Conservation (phyloP, 768 basidiomycete species). For the Trametes meyenii region DNA sequence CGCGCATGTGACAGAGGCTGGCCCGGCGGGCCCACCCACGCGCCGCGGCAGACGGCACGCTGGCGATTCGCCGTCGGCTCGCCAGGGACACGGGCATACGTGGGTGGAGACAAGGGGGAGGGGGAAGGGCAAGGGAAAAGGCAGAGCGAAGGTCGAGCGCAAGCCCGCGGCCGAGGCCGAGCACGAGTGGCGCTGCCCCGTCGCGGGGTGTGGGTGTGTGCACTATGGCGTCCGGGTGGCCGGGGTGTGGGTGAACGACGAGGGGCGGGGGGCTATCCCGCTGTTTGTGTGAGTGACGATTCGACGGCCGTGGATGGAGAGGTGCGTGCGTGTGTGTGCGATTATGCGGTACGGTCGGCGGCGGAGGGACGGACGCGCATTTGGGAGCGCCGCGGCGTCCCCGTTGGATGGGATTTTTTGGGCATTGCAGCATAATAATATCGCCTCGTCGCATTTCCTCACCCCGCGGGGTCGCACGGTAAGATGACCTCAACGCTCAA, state of each 20-base stretch:
- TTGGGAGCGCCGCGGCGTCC: neutral
- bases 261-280: slow-evolving; percentile 42
- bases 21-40: neutral
- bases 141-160: slow-evolving; percentile 18
- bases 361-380: neutral
- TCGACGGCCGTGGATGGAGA: neutral
- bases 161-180: slow-evolving; percentile 46
- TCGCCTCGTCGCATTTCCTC: slow-evolving; percentile 9
- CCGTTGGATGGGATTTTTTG: neutral
- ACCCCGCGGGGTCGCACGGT: slow-evolving; percentile 11
- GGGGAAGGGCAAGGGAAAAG: slow-evolving; percentile 37
- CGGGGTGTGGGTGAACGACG: slow-evolving; percentile 64
- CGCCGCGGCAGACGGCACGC: neutral
- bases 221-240: slow-evolving; percentile 62
- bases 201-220: slow-evolving; percentile 52
- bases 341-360: too few relatives aligned
- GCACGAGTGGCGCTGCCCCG: slow-evolving; percentile 68
- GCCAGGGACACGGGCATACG: neutral
- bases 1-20: slow-evolving; percentile 16
- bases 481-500: neutral
- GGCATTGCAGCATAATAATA: neutral
- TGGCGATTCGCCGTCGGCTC: neutral
- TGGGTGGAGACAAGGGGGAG: neutral
- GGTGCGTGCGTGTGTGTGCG: neutral
- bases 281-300: slow-evolving; percentile 42